phyloP scores from a whole-genome alignment of 306 rosid species.

The Quercus cerris region DNA sequence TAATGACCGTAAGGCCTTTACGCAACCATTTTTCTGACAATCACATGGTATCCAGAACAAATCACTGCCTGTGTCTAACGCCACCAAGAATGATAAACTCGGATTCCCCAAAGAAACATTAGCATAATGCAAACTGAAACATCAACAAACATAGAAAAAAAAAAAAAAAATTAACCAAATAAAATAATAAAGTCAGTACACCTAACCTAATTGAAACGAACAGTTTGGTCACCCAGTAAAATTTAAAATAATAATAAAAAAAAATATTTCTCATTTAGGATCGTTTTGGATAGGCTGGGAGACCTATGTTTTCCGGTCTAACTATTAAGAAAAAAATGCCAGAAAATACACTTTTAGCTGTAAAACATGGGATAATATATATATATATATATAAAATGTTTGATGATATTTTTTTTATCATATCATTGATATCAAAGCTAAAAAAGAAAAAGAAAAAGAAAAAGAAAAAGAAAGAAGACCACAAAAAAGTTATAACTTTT shows the following conservation, averaged over 20 bases:
- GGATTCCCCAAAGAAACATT: slow-evolving; percentile 90
- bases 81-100: slow-evolving; percentile 63
- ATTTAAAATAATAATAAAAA: neutral
- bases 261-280: neutral
- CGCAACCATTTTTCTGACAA: slow-evolving; percentile 46
- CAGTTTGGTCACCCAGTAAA: too few species aligned
- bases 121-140: slow-evolving; percentile 87
- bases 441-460: accelerated
- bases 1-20: slow-evolving; percentile 1
- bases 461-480: too few species aligned
- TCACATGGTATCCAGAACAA: slow-evolving; percentile 94
- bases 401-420: too few species aligned
- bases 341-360: neutral
- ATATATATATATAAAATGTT: too few species aligned
- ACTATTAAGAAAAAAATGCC: neutral
- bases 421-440: too few species aligned
- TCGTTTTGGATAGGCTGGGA: neutral
- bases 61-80: slow-evolving; percentile 95
- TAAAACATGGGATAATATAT: too few species aligned
- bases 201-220: too few species aligned
- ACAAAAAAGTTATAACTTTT: too few species aligned
- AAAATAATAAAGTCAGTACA: neutral
- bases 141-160: neutral
- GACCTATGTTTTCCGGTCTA: neutral
- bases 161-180: neutral